Conservation (phyloP, 257 asterid species). For the Lycium ferocissimum region DNA sequence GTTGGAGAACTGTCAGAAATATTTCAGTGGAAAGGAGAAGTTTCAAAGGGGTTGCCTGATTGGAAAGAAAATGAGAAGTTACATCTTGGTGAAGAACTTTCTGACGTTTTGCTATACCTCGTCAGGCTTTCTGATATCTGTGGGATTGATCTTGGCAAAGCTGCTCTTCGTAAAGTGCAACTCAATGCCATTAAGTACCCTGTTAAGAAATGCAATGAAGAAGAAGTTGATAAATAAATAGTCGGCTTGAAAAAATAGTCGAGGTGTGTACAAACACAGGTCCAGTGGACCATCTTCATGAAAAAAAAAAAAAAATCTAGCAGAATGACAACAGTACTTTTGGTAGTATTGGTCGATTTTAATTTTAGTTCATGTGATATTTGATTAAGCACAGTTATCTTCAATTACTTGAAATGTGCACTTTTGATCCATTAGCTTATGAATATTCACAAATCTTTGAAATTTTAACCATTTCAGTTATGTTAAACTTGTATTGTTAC, state of each 20-base stretch:
- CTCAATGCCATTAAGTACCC: constrained; percentile 52
- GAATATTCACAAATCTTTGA: not conserved
- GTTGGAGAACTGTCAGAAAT: constrained; percentile 53
- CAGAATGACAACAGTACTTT: not conserved
- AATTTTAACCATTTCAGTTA: not conserved
- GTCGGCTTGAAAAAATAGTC: not conserved
- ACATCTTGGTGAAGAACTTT: constrained; percentile 51
- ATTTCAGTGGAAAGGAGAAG: constrained; percentile 57
- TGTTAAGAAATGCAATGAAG: constrained; percentile 7
- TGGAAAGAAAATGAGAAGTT: constrained; percentile 49
- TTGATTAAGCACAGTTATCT: not conserved
- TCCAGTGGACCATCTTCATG: too few species aligned
- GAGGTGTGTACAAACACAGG: not conserved
- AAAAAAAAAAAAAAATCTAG: too few species aligned
- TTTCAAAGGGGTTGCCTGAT: constrained; percentile 48
- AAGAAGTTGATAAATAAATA: not conserved
- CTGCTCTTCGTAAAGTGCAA: constrained; percentile 50
- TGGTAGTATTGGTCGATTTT: not conserved
- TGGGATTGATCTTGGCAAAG: constrained; percentile 53
- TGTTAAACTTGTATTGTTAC: not conserved
- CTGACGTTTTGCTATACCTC: constrained; percentile 49
- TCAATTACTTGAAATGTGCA: not conserved
- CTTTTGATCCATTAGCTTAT: not conserved
- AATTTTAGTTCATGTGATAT: not conserved
- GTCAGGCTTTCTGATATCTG: constrained; percentile 48